Conservation (phyloP, 148 eudicot species). For the Camellia japonica region DNA sequence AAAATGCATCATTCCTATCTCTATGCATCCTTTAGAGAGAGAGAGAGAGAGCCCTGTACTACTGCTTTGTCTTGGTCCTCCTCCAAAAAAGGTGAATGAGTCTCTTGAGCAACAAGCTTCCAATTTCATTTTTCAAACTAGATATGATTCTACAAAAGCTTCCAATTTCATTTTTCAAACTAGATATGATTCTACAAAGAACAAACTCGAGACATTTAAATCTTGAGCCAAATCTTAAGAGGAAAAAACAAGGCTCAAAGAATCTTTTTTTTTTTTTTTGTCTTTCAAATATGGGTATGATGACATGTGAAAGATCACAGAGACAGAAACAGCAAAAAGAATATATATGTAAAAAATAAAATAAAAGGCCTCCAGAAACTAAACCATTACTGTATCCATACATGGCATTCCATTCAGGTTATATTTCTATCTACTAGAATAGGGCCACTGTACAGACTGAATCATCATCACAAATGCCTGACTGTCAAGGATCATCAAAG, state of each 20-base stretch:
- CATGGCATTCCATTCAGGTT: neutral
- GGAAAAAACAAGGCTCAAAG: neutral
- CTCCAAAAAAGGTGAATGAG: no score
- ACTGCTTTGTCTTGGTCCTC: no score
- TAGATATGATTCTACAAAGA: no score
- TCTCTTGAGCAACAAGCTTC: no score
- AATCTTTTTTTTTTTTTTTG: no score
- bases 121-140: no score
- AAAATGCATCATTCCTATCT: no score
- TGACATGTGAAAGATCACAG: neutral
- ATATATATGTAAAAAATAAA: neutral
- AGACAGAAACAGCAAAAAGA: no score
- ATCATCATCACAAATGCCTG: neutral
- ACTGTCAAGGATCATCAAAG: neutral
- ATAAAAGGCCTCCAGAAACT: slow-evolving; percentile 6
- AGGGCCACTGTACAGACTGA: neutral
- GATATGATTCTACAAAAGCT: no score
- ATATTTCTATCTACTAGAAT: neutral
- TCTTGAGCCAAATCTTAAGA: neutral
- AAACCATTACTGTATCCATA: slow-evolving; percentile 7
- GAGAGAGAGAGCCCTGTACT: no score
- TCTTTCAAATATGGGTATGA: neutral
- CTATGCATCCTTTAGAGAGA: no score
- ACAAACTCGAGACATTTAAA: neutral
- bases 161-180: no score